Base-by-base conservation (phyloP, 805 yeast genomes). In the Candida xiaguanensis region DNA sequence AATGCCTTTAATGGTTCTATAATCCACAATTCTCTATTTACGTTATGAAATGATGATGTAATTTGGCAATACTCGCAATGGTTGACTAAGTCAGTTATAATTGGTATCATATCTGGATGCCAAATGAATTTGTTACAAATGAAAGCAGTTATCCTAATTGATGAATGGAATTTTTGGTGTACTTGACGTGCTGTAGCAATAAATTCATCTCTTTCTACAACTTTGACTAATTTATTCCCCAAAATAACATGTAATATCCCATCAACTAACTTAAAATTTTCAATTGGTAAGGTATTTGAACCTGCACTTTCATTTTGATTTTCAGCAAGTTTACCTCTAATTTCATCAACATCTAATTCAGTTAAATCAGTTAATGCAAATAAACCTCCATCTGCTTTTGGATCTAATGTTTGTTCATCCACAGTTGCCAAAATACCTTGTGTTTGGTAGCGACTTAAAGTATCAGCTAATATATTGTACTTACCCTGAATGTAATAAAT, bases 61-160 rank as follows among this genome's bases (percentile, higher is more conserved):
- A 19, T 22, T 14, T 32, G 35, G n/a, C 35, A 32, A 14, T 32
- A 32, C 19, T 32, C 27, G 18, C 35, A 32, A 14, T 3, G 17
- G 12, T 14, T n/a, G 16, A 32, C 18, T 3, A 19, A 5, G 5
- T 32, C 12, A 3, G 35, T 32, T 22, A 20, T 14, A 5, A 32
- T 20, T 3, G n/a, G 11, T 5, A n/a, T 15, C 7, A 8, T 8
- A 14, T 32, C 35, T 19, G 35, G 35, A 14, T 32, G 25, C 26
- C 35, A 32, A 23, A 7, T 8, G 3, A 9, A 8, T 7, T 14
- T 14, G 9, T 6, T n/a, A 8, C 27, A 19, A 19, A 32, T 14
- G 16, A 19, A 20, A 6, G 13, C 15, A 4, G 35, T 32, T 8
- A 32, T 16, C n/a, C 35, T 12, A 22, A 32, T 32, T 12, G 35